phyloP scores from a whole-genome alignment of 2,329 filamentous ascomycete genomes.

The Colletotrichum cordylinicola region DNA sequence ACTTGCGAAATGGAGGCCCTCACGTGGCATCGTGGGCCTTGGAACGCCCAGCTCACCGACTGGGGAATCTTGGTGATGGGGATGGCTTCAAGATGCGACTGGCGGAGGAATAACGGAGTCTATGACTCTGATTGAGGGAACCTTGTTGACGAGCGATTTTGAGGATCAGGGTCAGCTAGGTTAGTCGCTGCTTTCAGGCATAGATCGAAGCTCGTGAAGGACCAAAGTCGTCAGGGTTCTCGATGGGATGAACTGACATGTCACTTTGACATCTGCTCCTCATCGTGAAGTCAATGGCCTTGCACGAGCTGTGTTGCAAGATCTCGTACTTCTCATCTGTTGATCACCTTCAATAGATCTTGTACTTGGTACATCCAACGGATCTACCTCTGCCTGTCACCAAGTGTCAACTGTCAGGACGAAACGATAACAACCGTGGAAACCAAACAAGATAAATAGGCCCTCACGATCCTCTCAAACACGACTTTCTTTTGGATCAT shows the following conservation, averaged over 20 bases:
- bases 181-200: neutral
- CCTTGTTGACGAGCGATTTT: neutral
- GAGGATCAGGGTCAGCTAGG: neutral
- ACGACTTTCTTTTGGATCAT: neutral
- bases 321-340: neutral
- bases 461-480: neutral
- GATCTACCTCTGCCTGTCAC: neutral
- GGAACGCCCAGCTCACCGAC: neutral
- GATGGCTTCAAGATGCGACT: conserved; percentile 7
- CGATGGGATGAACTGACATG: neutral
- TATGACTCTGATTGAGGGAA: neutral
- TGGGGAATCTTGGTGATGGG: neutral
- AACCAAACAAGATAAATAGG: conserved; percentile 6
- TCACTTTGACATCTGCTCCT: neutral
- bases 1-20: conserved; percentile 5
- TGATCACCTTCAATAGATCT: neutral
- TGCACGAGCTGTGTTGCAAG: neutral
- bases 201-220: neutral
- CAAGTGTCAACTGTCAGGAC: neutral
- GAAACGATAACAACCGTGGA: neutral
- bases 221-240: neutral
- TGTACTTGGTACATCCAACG: neutral
- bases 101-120: neutral
- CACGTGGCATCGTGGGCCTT: conserved; percentile 1
- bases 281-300: neutral